Conservation (phyloP, 208 protist species). For the Trypanosoma lewisi region DNA sequence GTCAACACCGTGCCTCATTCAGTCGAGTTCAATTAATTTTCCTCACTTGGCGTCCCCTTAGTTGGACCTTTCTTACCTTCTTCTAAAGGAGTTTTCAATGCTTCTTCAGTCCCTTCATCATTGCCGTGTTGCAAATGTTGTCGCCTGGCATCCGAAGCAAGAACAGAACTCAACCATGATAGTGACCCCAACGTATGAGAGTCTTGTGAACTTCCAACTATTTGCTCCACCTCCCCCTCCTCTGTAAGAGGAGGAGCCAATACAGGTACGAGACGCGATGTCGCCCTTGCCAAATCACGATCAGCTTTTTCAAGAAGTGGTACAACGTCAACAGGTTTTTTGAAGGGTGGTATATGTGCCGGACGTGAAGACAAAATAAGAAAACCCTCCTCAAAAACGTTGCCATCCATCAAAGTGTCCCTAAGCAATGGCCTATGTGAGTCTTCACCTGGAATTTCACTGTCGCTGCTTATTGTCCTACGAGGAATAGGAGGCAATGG, state of each 20-base stretch:
- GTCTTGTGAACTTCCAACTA: slow-evolving; percentile 11
- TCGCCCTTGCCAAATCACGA: background rate
- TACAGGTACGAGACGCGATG: slow-evolving; percentile 5
- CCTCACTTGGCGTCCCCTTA: background rate
- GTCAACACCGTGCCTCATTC: background rate
- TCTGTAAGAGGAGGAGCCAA: background rate
- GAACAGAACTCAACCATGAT: slow-evolving; percentile 4
- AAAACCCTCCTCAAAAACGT: background rate
- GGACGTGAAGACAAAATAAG: background rate
- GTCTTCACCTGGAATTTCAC: background rate
- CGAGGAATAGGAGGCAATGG: background rate
- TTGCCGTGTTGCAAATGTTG: background rate
- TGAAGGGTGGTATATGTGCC: slow-evolving; percentile 7
- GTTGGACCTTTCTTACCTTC: background rate
- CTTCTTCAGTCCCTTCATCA: background rate
- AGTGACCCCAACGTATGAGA: slow-evolving; percentile 13
- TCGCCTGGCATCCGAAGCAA: background rate
- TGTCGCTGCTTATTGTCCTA: background rate
- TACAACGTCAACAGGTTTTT: slow-evolving; percentile 1
- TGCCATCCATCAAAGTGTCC: background rate
- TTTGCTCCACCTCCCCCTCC: background rate
- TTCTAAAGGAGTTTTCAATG: background rate
- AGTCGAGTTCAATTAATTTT: background rate
- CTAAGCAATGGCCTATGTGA: background rate
- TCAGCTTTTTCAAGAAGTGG: slow-evolving; percentile 8